A percentile compares a stretch with the other conserved stretches of the same genome.
Evolutionary conservation across 2,329 filamentous ascomycete species (phyloP).

Genomic region (Monosporascus sp.): DNA sequence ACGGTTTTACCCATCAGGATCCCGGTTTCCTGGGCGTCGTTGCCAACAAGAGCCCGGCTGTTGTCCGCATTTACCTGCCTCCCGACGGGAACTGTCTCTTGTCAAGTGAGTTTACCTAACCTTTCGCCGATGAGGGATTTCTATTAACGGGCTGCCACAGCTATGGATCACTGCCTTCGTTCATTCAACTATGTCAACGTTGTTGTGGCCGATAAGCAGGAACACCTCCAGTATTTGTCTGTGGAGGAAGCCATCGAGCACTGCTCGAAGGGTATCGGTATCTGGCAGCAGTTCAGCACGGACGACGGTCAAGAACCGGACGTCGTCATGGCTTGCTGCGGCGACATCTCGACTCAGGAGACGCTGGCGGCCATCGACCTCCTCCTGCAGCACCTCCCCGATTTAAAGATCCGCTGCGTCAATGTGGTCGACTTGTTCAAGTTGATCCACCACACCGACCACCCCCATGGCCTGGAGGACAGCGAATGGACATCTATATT

Average conservation of each 20-base stretch:
- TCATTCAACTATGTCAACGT: slow-evolving; percentile 78
- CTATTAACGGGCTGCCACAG: slow-evolving; percentile 18
- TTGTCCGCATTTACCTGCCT: slow-evolving; percentile 75
- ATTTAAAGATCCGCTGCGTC: slow-evolving; percentile 72
- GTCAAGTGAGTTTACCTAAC: slow-evolving; percentile 30
- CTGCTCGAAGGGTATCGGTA: slow-evolving; percentile 73
- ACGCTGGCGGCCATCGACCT: slow-evolving; percentile 69
- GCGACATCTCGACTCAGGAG: slow-evolving; percentile 70
- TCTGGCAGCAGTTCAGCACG: slow-evolving; percentile 73
- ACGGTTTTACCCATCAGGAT: slow-evolving; percentile 78
- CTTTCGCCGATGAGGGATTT: not conserved
- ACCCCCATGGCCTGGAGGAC: slow-evolving; percentile 68
- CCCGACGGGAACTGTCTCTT: slow-evolving; percentile 76
- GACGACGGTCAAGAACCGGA: slow-evolving; percentile 65
- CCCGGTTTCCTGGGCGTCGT: slow-evolving; percentile 76
- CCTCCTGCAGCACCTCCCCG: slow-evolving; percentile 64
- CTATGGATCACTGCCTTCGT: slow-evolving; percentile 70
- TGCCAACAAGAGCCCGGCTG: slow-evolving; percentile 73
- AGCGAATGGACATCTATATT: slow-evolving; percentile 64
- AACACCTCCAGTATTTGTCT: slow-evolving; percentile 69
- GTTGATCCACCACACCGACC: slow-evolving; percentile 63
- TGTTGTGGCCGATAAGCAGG: slow-evolving; percentile 73
- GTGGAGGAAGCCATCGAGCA: slow-evolving; percentile 70
- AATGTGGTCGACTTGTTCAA: slow-evolving; percentile 80
- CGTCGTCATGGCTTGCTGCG: slow-evolving; percentile 70